These are phyloP conservation scores for Neurospora crassa DNA, from an alignment of 2,329 filamentous ascomycete species.

Conservation along the genomic window DNA sequence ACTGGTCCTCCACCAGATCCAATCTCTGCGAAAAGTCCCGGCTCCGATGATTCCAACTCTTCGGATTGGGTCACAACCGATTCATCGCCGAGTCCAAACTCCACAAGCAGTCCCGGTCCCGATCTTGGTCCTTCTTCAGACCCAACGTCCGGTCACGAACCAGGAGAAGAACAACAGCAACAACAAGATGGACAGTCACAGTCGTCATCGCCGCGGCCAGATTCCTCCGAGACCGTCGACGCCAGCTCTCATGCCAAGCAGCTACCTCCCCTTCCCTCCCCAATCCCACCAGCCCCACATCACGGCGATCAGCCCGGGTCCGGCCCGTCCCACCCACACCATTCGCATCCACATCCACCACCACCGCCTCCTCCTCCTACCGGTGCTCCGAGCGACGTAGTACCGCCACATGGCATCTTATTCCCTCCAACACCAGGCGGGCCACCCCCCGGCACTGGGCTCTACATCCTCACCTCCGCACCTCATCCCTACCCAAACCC, in stretches of 20 bases:
- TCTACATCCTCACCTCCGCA: background rate
- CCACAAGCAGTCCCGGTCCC: background rate
- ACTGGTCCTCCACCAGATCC: background rate
- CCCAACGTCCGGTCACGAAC: background rate
- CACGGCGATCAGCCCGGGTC: background rate
- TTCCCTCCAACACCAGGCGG: background rate
- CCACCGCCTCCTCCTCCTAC: background rate
- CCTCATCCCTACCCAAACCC: background rate
- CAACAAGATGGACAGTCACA: background rate
- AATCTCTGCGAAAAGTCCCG: background rate
- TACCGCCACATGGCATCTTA: background rate
- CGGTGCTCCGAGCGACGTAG: background rate
- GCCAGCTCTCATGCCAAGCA: background rate
- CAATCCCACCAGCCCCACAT: background rate
- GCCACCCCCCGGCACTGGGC: background rate
- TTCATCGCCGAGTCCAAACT: background rate
- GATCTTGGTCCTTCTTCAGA: background rate
- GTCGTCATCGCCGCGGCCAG: background rate
- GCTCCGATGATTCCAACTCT: background rate
- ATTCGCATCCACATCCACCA: background rate
- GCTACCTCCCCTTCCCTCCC: background rate
- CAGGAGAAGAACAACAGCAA: too few species aligned
- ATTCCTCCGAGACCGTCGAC: background rate
- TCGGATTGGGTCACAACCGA: background rate
- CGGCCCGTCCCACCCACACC: background rate